Conservation (phyloP, 2,329 filamentous ascomycete genomes). For the Exophiala alcalophila region DNA sequence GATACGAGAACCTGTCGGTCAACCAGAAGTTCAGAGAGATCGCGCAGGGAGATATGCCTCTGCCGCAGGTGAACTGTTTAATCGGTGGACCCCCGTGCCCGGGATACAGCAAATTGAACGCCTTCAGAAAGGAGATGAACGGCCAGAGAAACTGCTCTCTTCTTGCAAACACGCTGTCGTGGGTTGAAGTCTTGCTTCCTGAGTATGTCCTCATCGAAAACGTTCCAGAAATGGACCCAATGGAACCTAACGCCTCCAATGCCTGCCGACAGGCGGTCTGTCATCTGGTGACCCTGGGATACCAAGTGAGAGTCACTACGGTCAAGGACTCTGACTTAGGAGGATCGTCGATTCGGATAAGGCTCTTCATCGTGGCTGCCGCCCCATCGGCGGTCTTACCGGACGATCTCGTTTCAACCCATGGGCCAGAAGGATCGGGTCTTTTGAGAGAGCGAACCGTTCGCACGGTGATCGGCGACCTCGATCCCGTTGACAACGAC, state of each 20-base stretch:
- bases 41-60: constrained; percentile 53
- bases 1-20: constrained; percentile 67
- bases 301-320: constrained; percentile 67
- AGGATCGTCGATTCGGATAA: constrained; percentile 61
- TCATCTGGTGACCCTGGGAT: constrained; percentile 70
- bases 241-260: constrained; percentile 50
- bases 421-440: constrained; percentile 41
- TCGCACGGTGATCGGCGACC: constrained; percentile 53
- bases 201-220: constrained; percentile 77
- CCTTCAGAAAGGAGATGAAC: constrained; percentile 50
- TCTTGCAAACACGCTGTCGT: constrained; percentile 71
- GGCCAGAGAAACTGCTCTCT: constrained; percentile 72
- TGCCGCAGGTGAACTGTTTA: constrained; percentile 67
- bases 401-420: constrained; percentile 62
- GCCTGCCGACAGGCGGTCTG: constrained; percentile 72
- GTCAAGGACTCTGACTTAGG: constrained; percentile 69
- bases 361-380: constrained; percentile 69
- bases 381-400: constrained; percentile 63
- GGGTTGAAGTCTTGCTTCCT: constrained; percentile 70
- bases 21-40: constrained; percentile 62
- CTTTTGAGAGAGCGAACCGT: constrained; percentile 45
- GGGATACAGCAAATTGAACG: constrained; percentile 67
- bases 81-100: constrained; percentile 74
- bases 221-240: constrained; percentile 63
- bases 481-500: constrained; percentile 62